A percentile compares a stretch with the other conserved stretches of the same genome.
Conservation (phyloP, 2,329 filamentous ascomycete species). For the Dothidotthia symphoricarpi region DNA sequence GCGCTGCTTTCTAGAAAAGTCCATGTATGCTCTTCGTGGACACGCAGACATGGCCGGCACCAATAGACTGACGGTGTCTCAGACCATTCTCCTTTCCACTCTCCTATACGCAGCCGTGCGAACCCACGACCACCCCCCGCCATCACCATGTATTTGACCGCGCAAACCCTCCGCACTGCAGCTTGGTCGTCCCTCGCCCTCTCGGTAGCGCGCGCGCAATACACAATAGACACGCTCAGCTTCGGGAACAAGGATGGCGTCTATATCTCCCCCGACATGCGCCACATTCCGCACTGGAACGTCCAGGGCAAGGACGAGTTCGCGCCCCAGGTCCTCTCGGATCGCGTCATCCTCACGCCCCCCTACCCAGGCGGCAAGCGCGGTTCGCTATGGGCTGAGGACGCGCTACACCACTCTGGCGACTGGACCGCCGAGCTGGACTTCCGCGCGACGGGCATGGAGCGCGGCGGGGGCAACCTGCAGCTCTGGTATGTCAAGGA, state of each 20-base stretch:
- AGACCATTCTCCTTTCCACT: neutral
- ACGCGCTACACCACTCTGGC: slow-evolving; percentile 55
- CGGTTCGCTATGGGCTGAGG: slow-evolving; percentile 77
- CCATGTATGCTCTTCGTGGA: slow-evolving; percentile 9
- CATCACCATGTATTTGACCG: slow-evolving; percentile 34
- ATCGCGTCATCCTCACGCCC: slow-evolving; percentile 89
- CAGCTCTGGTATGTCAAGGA: slow-evolving; percentile 87
- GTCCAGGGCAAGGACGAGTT: slow-evolving; percentile 54
- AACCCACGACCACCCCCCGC: slow-evolving; percentile 3
- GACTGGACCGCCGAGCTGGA: slow-evolving; percentile 82
- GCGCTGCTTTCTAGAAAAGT: slow-evolving; percentile 14
- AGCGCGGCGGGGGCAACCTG: slow-evolving; percentile 82
- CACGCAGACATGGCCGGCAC: too few relatives aligned
- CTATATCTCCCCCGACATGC: slow-evolving; percentile 64
- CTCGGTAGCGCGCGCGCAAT: slow-evolving; percentile 59
- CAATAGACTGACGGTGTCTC: neutral
- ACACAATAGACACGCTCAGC: slow-evolving; percentile 69
- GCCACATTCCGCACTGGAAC: slow-evolving; percentile 57
- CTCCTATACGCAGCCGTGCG: too few relatives aligned
- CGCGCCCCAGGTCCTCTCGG: slow-evolving; percentile 67
- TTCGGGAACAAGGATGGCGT: slow-evolving; percentile 66
- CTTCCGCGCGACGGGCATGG: slow-evolving; percentile 82
- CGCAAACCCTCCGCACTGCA: slow-evolving; percentile 43
- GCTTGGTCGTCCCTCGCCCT: slow-evolving; percentile 47
- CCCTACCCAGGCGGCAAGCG: slow-evolving; percentile 81